Conservation (phyloP, 257 asterid species). For the Petunia secreta region DNA sequence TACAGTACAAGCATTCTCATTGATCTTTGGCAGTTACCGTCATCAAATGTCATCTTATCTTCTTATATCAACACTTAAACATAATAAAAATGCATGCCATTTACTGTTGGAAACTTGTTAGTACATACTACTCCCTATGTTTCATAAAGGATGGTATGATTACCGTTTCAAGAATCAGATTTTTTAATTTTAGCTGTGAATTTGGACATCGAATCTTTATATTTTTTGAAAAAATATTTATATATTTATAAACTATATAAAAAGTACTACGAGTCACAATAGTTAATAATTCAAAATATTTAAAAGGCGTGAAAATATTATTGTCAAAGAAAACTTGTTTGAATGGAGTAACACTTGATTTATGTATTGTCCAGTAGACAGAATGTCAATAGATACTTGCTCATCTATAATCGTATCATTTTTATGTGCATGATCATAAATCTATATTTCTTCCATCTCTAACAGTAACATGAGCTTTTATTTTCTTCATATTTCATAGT, state of each 20-base stretch:
- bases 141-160: no score
- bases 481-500: conserved; percentile 27
- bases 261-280: no score
- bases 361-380: no score
- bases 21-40: neutral
- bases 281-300: no score
- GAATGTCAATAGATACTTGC: neutral
- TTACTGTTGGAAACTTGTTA: neutral
- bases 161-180: no score
- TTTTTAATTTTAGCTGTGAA: no score
- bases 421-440: neutral
- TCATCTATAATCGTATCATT: neutral
- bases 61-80: neutral
- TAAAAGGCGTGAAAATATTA: no score
- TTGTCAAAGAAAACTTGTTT: no score
- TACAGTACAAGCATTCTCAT: neutral
- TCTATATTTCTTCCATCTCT: neutral
- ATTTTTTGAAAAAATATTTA: no score
- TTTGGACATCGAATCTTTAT: no score
- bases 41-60: neutral
- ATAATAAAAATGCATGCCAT: neutral
- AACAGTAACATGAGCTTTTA: neutral
- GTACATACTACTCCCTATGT: neutral
- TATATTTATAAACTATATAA: no score
- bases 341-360: no score